Conservation (phyloP, 495 filamentous ascomycete species). For the Baudoinia panamericana region DNA sequence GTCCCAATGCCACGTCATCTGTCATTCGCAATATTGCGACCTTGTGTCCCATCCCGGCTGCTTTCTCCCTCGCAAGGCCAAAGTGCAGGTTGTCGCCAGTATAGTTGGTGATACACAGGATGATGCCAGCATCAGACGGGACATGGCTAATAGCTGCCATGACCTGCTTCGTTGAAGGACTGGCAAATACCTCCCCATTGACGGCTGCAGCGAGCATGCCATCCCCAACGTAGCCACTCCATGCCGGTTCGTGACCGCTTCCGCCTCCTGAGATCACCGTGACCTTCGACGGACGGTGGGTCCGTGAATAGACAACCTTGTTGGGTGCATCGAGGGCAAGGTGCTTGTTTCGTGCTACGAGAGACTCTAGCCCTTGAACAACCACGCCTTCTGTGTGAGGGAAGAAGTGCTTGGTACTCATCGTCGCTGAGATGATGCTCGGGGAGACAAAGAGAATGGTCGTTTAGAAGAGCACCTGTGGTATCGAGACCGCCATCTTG, state of each 20-base stretch:
- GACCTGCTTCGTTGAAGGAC: conserved; percentile 49
- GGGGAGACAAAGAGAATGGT: not conserved
- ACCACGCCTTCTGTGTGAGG: conserved; percentile 33
- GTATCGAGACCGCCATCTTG: not conserved
- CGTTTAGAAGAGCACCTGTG: not conserved
- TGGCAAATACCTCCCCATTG: conserved; percentile 49
- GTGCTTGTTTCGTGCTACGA: conserved; percentile 43
- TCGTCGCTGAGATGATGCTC: conserved; percentile 9
- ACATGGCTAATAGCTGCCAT: conserved; percentile 43
- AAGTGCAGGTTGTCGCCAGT: conserved; percentile 55
- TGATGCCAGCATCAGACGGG: conserved; percentile 43
- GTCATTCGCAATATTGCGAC: conserved; percentile 46
- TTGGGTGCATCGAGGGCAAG: conserved; percentile 44
- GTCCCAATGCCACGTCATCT: conserved; percentile 49
- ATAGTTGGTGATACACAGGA: conserved; percentile 54
- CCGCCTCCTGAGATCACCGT: conserved; percentile 49
- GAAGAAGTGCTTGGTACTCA: conserved; percentile 32
- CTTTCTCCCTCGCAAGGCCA: conserved; percentile 49
- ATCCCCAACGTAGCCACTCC: conserved; percentile 49
- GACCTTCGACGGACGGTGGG: conserved; percentile 38
- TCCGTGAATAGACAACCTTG: conserved; percentile 43
- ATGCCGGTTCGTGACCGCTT: conserved; percentile 50
- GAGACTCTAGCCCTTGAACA: conserved; percentile 40
- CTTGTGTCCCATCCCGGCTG: conserved; percentile 40
- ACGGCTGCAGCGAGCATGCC: conserved; percentile 49